phyloP scores from a whole-genome alignment of 129 eudicot species.

The Flaveria bidentis region DNA sequence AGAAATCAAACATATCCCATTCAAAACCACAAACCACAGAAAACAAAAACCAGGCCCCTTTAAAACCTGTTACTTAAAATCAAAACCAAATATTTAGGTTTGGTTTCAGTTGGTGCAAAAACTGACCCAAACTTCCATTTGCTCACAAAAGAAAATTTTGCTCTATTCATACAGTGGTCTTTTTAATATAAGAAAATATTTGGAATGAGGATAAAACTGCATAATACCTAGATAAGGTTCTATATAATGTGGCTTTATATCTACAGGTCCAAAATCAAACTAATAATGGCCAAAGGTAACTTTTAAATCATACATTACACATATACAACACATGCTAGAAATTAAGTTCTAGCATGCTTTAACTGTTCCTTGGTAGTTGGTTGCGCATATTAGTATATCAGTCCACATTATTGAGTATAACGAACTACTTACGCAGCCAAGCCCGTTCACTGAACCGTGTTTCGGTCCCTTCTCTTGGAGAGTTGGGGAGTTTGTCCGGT shows the following conservation, averaged over 20 bases:
- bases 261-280: neutral
- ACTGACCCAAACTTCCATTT: neutral
- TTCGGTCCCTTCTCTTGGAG: neutral
- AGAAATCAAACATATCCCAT: neutral
- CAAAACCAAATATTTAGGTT: neutral
- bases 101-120: neutral
- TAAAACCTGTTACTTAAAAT: neutral
- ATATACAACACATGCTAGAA: slow-evolving; percentile 1
- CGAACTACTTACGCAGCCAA: neutral
- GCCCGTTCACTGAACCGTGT: neutral
- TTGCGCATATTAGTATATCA: neutral
- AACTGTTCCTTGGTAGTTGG: neutral
- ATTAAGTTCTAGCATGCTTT: slow-evolving; percentile 11
- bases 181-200: neutral
- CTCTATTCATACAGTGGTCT: neutral
- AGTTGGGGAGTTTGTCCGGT: no score
- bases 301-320: neutral
- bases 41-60: neutral
- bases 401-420: neutral
- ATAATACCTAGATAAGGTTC: neutral
- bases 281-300: neutral
- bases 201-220: neutral
- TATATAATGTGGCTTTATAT: neutral
- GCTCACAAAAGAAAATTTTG: neutral
- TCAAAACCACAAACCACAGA: neutral